phyloP scores from a whole-genome alignment of 179 eudicot species.

The Drosera spatulata region DNA sequence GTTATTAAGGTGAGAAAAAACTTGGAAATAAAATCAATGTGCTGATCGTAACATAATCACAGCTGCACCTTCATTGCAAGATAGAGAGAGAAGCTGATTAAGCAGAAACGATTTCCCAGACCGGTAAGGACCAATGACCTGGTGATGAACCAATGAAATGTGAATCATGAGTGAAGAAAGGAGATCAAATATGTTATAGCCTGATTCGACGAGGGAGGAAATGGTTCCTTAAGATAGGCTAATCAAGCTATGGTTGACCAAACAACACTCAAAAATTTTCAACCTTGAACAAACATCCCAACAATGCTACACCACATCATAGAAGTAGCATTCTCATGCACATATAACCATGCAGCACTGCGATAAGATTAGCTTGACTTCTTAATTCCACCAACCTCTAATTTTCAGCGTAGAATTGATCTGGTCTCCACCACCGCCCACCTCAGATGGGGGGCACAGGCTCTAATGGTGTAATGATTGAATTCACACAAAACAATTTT shows the following conservation, averaged over 20 bases:
- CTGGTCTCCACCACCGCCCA: background rate
- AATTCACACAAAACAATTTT: background rate
- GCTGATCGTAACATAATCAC: no score
- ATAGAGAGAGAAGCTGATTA: slow-evolving; percentile 94
- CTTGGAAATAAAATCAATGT: background rate
- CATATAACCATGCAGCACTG: no score
- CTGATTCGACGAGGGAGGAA: background rate
- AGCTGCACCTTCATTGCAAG: slow-evolving; percentile 70
- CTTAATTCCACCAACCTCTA: no score
- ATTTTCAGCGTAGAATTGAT: no score
- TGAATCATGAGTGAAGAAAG: background rate
- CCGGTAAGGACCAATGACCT: slow-evolving; percentile 98
- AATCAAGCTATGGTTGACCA: no score
- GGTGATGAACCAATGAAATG: slow-evolving; percentile 15
- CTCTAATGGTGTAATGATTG: no score
- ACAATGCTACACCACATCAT: no score
- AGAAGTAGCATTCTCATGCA: no score
- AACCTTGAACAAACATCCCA: no score
- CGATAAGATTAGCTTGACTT: no score
- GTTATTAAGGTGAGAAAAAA: background rate
- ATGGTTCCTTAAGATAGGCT: background rate
- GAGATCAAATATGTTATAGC: background rate
- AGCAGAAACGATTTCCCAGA: slow-evolving; percentile 95
- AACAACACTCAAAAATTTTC: no score
- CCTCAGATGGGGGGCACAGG: background rate